Conservation (phyloP, 2,329 filamentous ascomycete genomes). For the Fusarium tuaranense region DNA sequence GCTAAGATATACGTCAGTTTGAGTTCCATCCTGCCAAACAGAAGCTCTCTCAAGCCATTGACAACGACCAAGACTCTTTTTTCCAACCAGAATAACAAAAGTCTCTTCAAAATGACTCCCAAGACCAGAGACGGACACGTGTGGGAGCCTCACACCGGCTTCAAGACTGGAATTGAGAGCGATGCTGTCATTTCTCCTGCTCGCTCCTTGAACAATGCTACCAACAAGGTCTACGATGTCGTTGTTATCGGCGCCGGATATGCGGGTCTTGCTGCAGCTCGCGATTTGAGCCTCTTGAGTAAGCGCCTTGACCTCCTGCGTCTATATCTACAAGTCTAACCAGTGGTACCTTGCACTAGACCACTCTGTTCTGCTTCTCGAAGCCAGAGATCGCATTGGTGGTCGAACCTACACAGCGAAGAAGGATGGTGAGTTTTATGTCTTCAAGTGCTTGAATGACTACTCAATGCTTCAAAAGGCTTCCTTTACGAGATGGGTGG, state of each 20-base stretch:
- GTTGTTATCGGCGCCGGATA: constrained; percentile 39
- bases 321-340: not conserved
- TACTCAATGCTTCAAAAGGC: constrained; percentile 28
- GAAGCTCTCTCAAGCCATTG: not conserved
- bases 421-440: constrained; percentile 47
- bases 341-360: not conserved
- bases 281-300: constrained; percentile 25
- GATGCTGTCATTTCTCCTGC: constrained; percentile 19
- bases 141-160: constrained; percentile 10
- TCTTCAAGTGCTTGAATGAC: not conserved
- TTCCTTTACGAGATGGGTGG: constrained; percentile 57
- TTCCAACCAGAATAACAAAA: not conserved
- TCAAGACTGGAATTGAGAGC: constrained; percentile 12
- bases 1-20: constrained; percentile 3
- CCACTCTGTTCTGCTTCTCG: constrained; percentile 46
- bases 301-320: not conserved
- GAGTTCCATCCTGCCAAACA: not conserved
- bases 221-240: constrained; percentile 23
- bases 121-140: constrained; percentile 22
- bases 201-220: not conserved
- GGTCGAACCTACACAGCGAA: constrained; percentile 38
- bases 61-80: not conserved
- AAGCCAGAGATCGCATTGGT: constrained; percentile 55
- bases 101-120: not conserved
- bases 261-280: constrained; percentile 32